Base-by-base conservation (phyloP, 139 green algal species). In the Closterium sp. region DNA sequence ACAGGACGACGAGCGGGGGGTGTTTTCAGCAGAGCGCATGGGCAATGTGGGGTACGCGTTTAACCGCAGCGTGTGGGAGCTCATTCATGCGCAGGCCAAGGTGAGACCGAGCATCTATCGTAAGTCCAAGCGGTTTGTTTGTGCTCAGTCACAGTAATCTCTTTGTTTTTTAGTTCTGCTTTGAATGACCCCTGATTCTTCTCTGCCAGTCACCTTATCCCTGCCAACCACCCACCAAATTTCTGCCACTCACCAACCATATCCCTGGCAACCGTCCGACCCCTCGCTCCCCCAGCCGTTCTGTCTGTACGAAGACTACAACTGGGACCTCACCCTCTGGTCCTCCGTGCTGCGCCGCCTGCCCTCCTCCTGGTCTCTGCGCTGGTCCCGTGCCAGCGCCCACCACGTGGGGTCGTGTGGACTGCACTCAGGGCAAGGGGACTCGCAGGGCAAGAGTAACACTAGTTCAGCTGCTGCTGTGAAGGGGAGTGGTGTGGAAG, bases 11-110 rank as follows among this genome's bases (percentile, higher is more conserved):
- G 28, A 29, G 29, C 24, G 27, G 21, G 24, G 28, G 29, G 22
- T 32, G 22, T 90, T 92, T 30, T 27, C 70, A n/a, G 84, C 31
- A 4, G 90, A 90, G 28, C 30, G 29, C 85, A 92, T 92, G 90
- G 38, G 84, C 85, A 94, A 94, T 70, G 91, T 94, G 21, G 92
- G 92, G n/a, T 94, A 94, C 70, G 89, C 92, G 28, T 94, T 94
- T 62, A 94, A 94, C 86, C 88, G 92, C 85, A 94, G 73, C 79
- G 62, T 93, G 32, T 94, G 92, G 91, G 90, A 93, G 62, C 50
- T 30, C 42, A 70, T 93, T 22, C 90, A 50, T 27, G 30, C 22
- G 13, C 29, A 70, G 21, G 30, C 27, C 24, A n/a, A 92, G 89
- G 89, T 92, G n/a, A 92, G 62, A 50, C 5, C 7, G 38, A 13